Conservation (phyloP, 495 filamentous ascomycete species). For the Penicillium ochrochloron region DNA sequence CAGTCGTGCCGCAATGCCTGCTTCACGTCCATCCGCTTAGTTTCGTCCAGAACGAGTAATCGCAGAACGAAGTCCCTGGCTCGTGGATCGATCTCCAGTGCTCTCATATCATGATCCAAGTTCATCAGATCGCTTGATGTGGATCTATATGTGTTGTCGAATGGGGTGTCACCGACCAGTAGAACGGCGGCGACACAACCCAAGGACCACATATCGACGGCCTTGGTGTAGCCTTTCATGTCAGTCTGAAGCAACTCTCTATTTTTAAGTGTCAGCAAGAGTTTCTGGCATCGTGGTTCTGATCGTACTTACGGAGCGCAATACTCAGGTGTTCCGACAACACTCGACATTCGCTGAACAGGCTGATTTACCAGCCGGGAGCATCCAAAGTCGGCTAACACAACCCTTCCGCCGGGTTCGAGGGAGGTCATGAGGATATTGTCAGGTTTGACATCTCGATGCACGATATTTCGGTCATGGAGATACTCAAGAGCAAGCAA, state of each 20-base stretch:
- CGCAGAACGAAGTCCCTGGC: constrained; percentile 59
- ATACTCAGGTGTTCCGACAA: constrained; percentile 68
- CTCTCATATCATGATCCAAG: constrained; percentile 40
- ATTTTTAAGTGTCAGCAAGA: constrained; percentile 24
- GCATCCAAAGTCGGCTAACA: constrained; percentile 77
- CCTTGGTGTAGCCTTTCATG: constrained; percentile 59
- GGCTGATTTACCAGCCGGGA: constrained; percentile 48
- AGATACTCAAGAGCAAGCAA: constrained; percentile 64
- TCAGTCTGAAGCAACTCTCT: constrained; percentile 50
- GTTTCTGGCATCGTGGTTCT: background rate
- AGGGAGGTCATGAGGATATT: constrained; percentile 66
- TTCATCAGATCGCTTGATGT: constrained; percentile 32
- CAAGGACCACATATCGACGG: constrained; percentile 68
- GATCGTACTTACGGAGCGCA: constrained; percentile 68
- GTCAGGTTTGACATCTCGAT: constrained; percentile 73
- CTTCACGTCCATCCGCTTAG: constrained; percentile 54
- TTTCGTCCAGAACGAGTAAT: constrained; percentile 57
- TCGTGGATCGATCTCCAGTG: constrained; percentile 41
- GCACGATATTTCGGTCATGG: constrained; percentile 60
- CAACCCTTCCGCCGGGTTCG: constrained; percentile 55
- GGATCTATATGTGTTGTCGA: constrained; percentile 27
- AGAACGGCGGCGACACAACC: constrained; percentile 57
- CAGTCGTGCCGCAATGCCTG: constrained; percentile 62
- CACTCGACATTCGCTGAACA: constrained; percentile 59
- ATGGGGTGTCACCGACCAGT: constrained; percentile 52